Evolutionary conservation across 176 grass and related monocot genomes (phyloP), one percentile per base, ranked within the genome.

Genomic region (Hsuehochloa calcarea): DNA sequence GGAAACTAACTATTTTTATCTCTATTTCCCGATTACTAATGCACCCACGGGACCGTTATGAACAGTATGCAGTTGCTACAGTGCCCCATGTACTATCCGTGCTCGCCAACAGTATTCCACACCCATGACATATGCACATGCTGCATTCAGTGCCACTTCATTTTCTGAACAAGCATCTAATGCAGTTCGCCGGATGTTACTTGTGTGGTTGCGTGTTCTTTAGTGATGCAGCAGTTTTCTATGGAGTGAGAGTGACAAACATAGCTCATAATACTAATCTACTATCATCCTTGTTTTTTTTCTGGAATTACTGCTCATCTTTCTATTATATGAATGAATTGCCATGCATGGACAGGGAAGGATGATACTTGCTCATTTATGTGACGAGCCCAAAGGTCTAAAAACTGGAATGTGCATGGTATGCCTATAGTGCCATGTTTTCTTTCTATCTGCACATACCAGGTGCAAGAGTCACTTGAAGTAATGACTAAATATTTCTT

Each of bases 381-480:
- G 96, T 60, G 91, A 94, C 3, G 93, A 99, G 55, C 96, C 96
- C 63, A 99, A 88, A 86, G 91, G 96, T 82, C 87, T 99, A 72
- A 99, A 99, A 96, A 94, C 93, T 81, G 93, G 91, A 81, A 99
- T 96, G 93, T 96, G 93, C 86, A 96, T 94, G 93, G 96, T 99
- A 91, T 71, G 62, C 34, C 11, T 39, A 5, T 38, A 41, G 16
- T 43, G 2, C 51, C 26, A 20, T 65, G 31, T 46, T 12, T 47
- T 59, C n/a, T 47, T 13, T 60, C 47, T 77, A 70, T 64, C 25
- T 52, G 44, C 43, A 65, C 17, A 63, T 78, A 23, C 10, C 69
- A 55, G 65, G 19, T 79, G 66, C 64, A 80, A 34, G 70, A 63
- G 14, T 38, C 5, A 20, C 54, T 56, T 78, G 56, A 52, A 82